These are phyloP conservation scores for Suhomyces kilbournensis DNA, from an alignment of 805 yeast genomes.

Conservation along the genomic window DNA sequence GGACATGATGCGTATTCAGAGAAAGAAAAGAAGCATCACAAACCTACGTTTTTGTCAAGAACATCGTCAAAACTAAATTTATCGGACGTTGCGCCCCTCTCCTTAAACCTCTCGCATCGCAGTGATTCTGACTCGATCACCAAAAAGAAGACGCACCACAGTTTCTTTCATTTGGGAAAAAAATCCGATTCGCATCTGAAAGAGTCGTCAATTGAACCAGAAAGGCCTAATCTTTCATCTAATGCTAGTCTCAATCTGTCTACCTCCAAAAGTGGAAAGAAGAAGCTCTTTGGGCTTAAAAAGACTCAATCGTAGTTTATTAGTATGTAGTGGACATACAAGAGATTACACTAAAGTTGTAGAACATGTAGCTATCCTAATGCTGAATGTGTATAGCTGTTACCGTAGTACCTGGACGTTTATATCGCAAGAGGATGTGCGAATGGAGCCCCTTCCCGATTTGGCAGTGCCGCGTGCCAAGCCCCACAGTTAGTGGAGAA, in stretches of 20 bases:
- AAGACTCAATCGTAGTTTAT: not conserved
- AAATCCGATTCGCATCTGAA: constrained; percentile 1
- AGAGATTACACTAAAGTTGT: not conserved
- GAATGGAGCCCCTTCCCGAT: not conserved
- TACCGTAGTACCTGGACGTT: too few species aligned
- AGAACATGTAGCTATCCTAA: not conserved
- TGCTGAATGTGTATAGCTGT: too few species aligned
- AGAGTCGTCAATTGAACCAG: not conserved
- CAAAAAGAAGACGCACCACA: not conserved
- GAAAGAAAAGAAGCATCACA: not conserved
- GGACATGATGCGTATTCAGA: not conserved
- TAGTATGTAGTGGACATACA: not conserved
- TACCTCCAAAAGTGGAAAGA: not conserved
- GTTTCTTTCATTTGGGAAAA: constrained; percentile 1
- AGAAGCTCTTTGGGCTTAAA: not conserved
- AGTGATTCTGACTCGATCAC: not conserved
- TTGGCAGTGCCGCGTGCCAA: not conserved
- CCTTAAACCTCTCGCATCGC: not conserved
- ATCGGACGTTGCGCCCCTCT: not conserved
- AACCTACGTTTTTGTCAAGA: not conserved
- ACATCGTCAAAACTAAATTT: not conserved
- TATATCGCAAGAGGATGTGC: too few species aligned
- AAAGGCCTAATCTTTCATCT: not conserved
- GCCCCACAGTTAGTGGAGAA: not conserved
- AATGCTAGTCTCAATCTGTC: constrained; percentile 1